phyloP scores from a whole-genome alignment of 2,329 filamentous ascomycete species.

The Aspergillus awamori region DNA sequence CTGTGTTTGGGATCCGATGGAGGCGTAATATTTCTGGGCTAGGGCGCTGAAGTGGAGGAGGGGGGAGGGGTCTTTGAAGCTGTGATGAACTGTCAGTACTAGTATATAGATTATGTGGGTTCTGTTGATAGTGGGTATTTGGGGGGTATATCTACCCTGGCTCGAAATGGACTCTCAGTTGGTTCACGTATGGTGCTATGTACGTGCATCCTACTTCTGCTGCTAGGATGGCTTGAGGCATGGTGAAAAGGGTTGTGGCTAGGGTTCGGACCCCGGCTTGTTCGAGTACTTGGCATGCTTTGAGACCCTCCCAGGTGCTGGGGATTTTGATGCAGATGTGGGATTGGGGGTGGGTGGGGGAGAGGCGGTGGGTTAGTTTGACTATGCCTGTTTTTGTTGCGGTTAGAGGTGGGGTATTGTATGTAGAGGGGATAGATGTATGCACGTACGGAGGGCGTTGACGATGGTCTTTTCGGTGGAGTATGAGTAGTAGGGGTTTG shows the following conservation, averaged over 20 bases:
- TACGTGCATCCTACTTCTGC: conserved; percentile 62
- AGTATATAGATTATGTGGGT: neutral
- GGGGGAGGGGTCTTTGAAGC: conserved; percentile 31
- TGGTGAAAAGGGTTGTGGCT: conserved; percentile 65
- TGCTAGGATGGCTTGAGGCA: conserved; percentile 63
- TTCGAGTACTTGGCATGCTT: conserved; percentile 61
- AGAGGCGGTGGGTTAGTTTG: conserved; percentile 50
- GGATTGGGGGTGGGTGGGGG: conserved; percentile 48
- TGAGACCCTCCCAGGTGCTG: conserved; percentile 64
- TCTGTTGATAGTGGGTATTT: neutral
- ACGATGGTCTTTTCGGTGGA: conserved; percentile 52
- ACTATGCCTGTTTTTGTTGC: conserved; percentile 51
- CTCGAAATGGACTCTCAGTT: conserved; percentile 65
- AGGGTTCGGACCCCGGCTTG: conserved; percentile 59
- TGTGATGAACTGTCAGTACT: neutral
- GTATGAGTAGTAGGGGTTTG: conserved; percentile 60
- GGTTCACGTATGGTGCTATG: conserved; percentile 67
- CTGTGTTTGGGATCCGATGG: conserved; percentile 47
- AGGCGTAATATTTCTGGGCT: conserved; percentile 57
- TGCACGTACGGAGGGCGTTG: conserved; percentile 54
- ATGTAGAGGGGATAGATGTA: neutral
- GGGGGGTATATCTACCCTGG: conserved; percentile 24
- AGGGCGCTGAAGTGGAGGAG: conserved; percentile 54
- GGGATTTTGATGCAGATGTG: conserved; percentile 67
- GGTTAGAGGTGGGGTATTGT: neutral